A percentile compares a stretch with the other conserved stretches of the same genome.
These are phyloP conservation scores for Candida palmyrensis DNA, from an alignment of 805 yeast species.

Conservation along the genomic window DNA sequence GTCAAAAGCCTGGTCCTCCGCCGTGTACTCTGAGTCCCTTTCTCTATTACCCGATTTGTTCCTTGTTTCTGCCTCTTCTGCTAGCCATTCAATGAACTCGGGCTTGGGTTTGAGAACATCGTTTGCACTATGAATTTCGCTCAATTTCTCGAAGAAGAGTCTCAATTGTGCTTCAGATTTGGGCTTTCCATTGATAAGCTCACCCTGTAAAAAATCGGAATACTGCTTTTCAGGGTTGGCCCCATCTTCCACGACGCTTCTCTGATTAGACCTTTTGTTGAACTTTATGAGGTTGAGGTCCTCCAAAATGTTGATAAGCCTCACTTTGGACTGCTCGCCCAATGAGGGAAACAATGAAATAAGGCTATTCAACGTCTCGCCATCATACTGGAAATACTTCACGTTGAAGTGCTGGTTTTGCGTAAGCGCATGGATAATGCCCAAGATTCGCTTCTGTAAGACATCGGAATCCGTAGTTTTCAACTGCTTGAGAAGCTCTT, in stretches of 20 bases:
- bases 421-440: constrained; percentile 45
- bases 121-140: constrained; percentile 26
- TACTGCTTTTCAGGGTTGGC: constrained; percentile 20
- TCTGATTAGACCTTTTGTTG: constrained; percentile 8
- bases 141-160: constrained; percentile 31
- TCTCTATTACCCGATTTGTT: constrained; percentile 16
- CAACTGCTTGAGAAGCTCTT: constrained; percentile 17
- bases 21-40: constrained; percentile 26
- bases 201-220: constrained; percentile 33
- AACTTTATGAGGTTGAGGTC: constrained; percentile 28
- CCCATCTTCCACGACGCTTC: constrained; percentile 13
- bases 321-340: constrained; percentile 24
- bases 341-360: constrained; percentile 22
- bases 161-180: constrained; percentile 36
- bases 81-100: constrained; percentile 62
- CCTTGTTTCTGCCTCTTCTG: constrained; percentile 27
- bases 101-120: constrained; percentile 23
- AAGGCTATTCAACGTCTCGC: constrained; percentile 18
- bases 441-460: constrained; percentile 44
- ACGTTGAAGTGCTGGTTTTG: constrained; percentile 29
- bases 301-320: constrained; percentile 43
- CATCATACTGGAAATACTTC: constrained; percentile 17
- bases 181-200: constrained; percentile 19
- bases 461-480: constrained; percentile 17
- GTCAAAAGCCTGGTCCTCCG: constrained; percentile 33